These are phyloP conservation scores for Hortiboletus flavorubellus DNA, from an alignment of 768 basidiomycete genomes.

Conservation along the genomic window DNA sequence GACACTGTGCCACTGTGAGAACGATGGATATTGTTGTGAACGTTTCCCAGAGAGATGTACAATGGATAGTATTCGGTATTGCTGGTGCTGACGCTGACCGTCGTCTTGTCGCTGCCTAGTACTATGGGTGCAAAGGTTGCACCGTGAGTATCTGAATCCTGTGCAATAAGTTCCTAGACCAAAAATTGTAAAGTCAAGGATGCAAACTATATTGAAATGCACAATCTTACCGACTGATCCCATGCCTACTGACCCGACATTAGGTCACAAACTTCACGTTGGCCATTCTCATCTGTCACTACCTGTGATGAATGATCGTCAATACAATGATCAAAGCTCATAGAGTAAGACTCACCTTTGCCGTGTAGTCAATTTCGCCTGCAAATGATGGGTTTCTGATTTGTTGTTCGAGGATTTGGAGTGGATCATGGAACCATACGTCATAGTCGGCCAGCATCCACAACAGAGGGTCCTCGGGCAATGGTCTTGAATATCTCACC, in stretches of 20 bases:
- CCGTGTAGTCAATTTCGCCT: background rate
- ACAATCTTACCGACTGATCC: background rate
- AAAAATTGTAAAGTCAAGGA: too few species aligned
- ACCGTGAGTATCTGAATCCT: constrained; percentile 13
- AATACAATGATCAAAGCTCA: too few species aligned
- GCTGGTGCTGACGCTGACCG: constrained; percentile 11
- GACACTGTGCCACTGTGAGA: constrained; percentile 5
- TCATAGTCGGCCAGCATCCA: background rate
- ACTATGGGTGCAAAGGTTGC: constrained; percentile 13
- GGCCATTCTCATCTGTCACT: background rate
- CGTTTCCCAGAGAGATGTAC: constrained; percentile 16
- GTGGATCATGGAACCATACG: background rate
- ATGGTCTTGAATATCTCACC: background rate
- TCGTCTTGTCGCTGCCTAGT: constrained; percentile 19
- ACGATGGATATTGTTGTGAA: constrained; percentile 7
- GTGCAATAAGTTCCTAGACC: constrained; percentile 20
- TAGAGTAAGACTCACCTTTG: background rate
- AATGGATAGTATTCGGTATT: constrained; percentile 16
- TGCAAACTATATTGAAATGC: too few species aligned
- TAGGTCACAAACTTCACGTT: background rate
- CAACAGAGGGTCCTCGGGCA: background rate
- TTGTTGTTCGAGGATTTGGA: background rate
- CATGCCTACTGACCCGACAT: constrained; percentile 1
- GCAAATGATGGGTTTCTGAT: background rate
- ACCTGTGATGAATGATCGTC: too few species aligned